phyloP scores from a whole-genome alignment of 345 rosid genomes.

The Boechera retrofracta region DNA sequence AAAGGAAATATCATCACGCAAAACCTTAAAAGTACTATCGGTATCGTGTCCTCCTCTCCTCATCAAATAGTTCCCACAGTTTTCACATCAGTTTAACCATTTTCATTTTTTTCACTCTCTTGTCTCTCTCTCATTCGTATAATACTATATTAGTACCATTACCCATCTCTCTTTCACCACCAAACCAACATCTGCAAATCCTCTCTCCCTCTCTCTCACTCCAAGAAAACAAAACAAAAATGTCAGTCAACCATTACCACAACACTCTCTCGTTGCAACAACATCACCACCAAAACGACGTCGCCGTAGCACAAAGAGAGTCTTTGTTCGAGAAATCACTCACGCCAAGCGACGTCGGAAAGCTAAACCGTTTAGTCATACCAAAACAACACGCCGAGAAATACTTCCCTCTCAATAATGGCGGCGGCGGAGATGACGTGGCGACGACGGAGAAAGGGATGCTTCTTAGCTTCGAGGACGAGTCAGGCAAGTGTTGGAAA shows the following conservation, averaged over 20 bases:
- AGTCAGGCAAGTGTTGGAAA: constrained; percentile 78
- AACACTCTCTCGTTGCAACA: constrained; percentile 44
- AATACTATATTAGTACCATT: constrained; percentile 47
- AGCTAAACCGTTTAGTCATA: constrained; percentile 88
- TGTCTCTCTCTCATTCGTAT: constrained; percentile 29
- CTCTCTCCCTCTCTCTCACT: constrained; percentile 31
- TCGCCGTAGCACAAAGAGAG: constrained; percentile 37
- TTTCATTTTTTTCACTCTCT: constrained; percentile 9
- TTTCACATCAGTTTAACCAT: constrained; percentile 44
- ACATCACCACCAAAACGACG: constrained; percentile 42
- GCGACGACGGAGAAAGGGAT: constrained; percentile 50
- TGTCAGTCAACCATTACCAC: constrained; percentile 58
- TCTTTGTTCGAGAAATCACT: constrained; percentile 81
- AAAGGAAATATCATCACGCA: constrained; percentile 47
- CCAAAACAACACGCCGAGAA: constrained; percentile 94
- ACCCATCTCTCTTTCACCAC: constrained; percentile 48
- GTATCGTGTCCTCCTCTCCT: constrained; percentile 45
- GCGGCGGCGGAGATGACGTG: constrained; percentile 34
- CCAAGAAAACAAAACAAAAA: constrained; percentile 21
- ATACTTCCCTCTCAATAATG: constrained; percentile 65
- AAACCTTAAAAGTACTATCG: constrained; percentile 52
- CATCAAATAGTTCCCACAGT: constrained; percentile 48
- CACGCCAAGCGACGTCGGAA: constrained; percentile 94
- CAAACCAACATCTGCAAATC: constrained; percentile 39
- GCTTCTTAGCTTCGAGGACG: constrained; percentile 81